Percentiles rank a stretch among this genome's conserved stretches.
Evolutionary conservation across 805 yeast genomes (phyloP).

Genomic region (Saturnispora hagleri): DNA sequence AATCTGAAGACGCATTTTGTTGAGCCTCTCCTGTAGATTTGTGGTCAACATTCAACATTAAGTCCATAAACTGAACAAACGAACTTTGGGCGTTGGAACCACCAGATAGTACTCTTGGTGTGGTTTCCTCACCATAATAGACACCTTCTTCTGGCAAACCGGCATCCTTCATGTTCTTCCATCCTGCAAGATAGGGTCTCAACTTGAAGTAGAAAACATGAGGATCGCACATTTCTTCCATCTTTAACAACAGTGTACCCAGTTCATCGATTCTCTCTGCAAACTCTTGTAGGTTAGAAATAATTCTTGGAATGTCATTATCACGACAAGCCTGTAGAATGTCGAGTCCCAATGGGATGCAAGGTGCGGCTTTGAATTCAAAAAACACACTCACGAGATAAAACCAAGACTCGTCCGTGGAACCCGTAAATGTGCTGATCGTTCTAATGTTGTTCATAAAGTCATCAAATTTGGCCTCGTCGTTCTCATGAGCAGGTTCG

Average conservation of each 20-base stretch:
- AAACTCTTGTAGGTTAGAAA: constrained; percentile 43
- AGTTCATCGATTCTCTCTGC: constrained; percentile 71
- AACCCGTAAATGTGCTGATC: constrained; percentile 79
- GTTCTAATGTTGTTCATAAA: constrained; percentile 65
- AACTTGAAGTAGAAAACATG: constrained; percentile 80
- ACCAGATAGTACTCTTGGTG: constrained; percentile 59
- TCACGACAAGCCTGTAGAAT: constrained; percentile 51
- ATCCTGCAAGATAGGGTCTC: constrained; percentile 88
- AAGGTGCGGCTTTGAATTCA: constrained; percentile 71
- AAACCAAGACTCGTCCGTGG: constrained; percentile 90
- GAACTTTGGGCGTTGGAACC: constrained; percentile 95
- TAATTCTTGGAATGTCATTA: constrained; percentile 34
- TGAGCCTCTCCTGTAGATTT: constrained; percentile 51
- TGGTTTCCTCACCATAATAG: constrained; percentile 56
- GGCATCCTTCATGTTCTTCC: constrained; percentile 84
- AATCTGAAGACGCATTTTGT: constrained; percentile 6
- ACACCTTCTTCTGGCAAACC: constrained; percentile 68
- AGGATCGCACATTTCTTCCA: constrained; percentile 95
- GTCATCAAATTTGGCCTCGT: constrained; percentile 21
- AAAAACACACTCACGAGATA: constrained; percentile 81
- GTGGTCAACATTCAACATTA: constrained; percentile 68
- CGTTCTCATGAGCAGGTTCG: constrained; percentile 30
- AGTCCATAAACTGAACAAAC: constrained; percentile 77
- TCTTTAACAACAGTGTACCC: constrained; percentile 62
- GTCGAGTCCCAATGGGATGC: constrained; percentile 56